A percentile compares a stretch with the other conserved stretches of the same genome.
phyloP scores from a whole-genome alignment of 2,329 filamentous ascomycete species.

The Neophaeococcomyces aloes region DNA sequence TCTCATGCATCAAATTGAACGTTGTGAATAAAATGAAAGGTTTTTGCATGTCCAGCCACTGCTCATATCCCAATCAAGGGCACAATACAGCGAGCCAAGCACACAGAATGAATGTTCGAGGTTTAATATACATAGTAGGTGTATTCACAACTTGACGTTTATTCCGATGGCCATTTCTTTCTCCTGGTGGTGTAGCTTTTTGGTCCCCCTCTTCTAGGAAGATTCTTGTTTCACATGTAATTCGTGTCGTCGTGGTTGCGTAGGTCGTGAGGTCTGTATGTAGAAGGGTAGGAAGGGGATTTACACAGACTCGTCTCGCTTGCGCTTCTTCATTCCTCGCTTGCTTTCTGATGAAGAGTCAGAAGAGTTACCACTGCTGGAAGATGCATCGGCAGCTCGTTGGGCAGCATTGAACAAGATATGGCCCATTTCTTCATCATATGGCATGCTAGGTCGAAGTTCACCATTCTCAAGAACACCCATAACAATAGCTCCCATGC shows the following conservation, averaged over 20 bases:
- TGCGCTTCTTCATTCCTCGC: slow-evolving; percentile 63
- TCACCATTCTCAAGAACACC: slow-evolving; percentile 68
- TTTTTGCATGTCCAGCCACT: not conserved
- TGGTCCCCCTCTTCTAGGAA: slow-evolving; percentile 1
- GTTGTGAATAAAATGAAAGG: slow-evolving; percentile 2
- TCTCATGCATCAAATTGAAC: not conserved
- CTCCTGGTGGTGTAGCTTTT: slow-evolving; percentile 5
- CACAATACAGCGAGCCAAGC: not conserved
- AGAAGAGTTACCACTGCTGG: slow-evolving; percentile 32
- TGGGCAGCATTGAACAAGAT: slow-evolving; percentile 73
- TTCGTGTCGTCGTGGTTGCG: slow-evolving; percentile 11
- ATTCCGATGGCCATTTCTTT: slow-evolving; percentile 5
- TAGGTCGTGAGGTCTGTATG: slow-evolving; percentile 7
- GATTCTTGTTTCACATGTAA: slow-evolving; percentile 19
- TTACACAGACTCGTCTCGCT: slow-evolving; percentile 47
- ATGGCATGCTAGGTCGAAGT: slow-evolving; percentile 31
- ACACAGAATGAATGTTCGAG: not conserved
- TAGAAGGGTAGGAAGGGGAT: slow-evolving; percentile 5
- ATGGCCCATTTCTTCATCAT: slow-evolving; percentile 60
- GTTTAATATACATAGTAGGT: slow-evolving; percentile 4
- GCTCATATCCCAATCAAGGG: not conserved
- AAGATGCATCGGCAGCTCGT: slow-evolving; percentile 54
- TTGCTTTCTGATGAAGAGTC: slow-evolving; percentile 32
- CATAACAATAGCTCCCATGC: slow-evolving; percentile 81
- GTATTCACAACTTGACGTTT: not conserved